phyloP scores from a whole-genome alignment of 164 flowering plant genomes.

The Magnolia officinalis region DNA sequence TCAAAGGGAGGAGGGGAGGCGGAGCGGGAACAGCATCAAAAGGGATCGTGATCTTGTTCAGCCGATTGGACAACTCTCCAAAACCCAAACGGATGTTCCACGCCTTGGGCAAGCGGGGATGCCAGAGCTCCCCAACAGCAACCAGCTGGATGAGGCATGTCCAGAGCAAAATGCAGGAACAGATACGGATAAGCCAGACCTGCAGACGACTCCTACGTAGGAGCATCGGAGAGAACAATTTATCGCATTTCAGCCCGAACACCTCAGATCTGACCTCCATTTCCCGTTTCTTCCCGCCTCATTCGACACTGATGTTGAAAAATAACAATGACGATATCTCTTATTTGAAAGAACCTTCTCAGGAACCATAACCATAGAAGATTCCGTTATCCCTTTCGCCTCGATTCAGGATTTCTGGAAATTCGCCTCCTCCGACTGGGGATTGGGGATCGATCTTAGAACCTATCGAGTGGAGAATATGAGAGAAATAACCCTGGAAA shows the following conservation, averaged over 20 bases:
- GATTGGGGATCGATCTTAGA: too few relatives aligned
- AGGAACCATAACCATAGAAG: too few relatives aligned
- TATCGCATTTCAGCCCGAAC: not conserved
- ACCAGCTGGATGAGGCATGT: constrained; percentile 88
- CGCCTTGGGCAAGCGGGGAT: constrained; percentile 39
- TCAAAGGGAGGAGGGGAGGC: constrained; percentile 39
- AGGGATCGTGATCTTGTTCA: constrained; percentile 27
- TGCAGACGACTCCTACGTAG: constrained; percentile 47
- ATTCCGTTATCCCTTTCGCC: too few relatives aligned
- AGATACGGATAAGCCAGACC: constrained; percentile 82
- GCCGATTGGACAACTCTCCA: constrained; percentile 15
- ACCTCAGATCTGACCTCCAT: constrained; percentile 4
- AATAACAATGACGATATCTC: too few relatives aligned
- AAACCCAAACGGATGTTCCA: constrained; percentile 3
- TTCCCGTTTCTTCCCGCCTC: not conserved
- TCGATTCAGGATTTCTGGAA: too few relatives aligned
- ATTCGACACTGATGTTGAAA: too few relatives aligned
- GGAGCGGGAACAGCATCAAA: constrained; percentile 32
- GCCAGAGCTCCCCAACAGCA: constrained; percentile 80
- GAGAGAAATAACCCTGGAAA: too few relatives aligned
- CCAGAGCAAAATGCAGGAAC: constrained; percentile 86
- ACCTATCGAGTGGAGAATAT: too few relatives aligned
- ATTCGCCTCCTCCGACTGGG: too few relatives aligned
- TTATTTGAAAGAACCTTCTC: too few relatives aligned
- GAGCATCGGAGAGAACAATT: not conserved